Conservation (phyloP, 495 filamentous ascomycete genomes). For the Talaromyces trachyspermus region DNA sequence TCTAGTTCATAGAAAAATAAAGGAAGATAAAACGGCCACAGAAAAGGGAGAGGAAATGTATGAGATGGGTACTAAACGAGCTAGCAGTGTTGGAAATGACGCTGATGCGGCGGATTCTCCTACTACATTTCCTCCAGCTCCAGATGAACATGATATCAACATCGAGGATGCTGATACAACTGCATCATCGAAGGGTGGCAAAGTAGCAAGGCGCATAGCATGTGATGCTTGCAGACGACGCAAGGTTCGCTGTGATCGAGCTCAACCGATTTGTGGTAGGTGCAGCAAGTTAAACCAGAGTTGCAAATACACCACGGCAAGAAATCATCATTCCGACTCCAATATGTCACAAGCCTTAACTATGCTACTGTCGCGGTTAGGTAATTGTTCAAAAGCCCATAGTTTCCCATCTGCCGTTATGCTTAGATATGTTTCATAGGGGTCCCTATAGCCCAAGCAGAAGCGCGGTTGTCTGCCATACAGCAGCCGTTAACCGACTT, state of each 20-base stretch:
- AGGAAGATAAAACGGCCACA: too few relatives aligned
- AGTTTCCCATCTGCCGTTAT: neutral
- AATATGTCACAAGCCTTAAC: slow-evolving; percentile 3
- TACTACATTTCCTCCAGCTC: too few relatives aligned
- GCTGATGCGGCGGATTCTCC: too few relatives aligned
- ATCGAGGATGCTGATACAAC: neutral
- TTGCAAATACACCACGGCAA: neutral
- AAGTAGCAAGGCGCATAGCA: slow-evolving; percentile 1
- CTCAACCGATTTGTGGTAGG: neutral
- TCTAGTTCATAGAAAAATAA: too few relatives aligned
- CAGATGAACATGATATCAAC: neutral
- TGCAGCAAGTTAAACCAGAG: neutral
- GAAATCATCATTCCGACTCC: neutral
- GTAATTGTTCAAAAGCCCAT: slow-evolving; percentile 2
- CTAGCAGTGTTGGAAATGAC: too few relatives aligned
- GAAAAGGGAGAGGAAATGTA: too few relatives aligned
- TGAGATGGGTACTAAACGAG: too few relatives aligned
- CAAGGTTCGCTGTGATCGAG: slow-evolving; percentile 6
- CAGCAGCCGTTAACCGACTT: neutral
- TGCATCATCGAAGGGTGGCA: neutral
- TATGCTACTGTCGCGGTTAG: neutral
- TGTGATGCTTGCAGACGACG: slow-evolving; percentile 2
- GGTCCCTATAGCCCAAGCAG: neutral
- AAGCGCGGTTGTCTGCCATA: neutral
- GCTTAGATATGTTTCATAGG: neutral